A percentile compares a stretch with the other conserved stretches of the same genome.
Evolutionary conservation across 768 basidiomycete species (phyloP).

Genomic region (Kwoniella sp.): DNA sequence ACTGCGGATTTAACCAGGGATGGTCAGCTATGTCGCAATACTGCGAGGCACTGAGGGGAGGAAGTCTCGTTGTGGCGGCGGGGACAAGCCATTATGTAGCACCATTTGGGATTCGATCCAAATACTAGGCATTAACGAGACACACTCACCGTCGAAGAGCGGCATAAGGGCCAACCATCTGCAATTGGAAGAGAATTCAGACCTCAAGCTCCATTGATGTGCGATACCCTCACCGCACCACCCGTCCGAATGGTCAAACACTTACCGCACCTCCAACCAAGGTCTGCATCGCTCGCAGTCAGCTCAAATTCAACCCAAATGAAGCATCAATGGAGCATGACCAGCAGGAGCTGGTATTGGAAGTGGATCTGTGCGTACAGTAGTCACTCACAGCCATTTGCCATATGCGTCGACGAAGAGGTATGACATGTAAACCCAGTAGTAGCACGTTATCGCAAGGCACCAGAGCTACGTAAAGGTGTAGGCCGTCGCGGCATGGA

Average conservation of each 20-base stretch:
- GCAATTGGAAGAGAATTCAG: not conserved
- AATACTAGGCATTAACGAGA: too few relatives aligned
- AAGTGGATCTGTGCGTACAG: too few relatives aligned
- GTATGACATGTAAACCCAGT: conserved; percentile 36
- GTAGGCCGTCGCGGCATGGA: not conserved
- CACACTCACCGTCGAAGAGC: conserved; percentile 12
- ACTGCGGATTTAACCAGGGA: too few relatives aligned
- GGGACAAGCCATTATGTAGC: too few relatives aligned
- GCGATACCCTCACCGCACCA: too few relatives aligned
- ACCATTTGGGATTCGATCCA: too few relatives aligned
- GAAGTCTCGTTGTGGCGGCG: too few relatives aligned
- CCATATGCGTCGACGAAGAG: conserved; percentile 38
- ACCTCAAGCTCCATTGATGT: too few relatives aligned
- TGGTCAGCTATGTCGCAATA: too few relatives aligned
- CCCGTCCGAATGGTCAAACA: not conserved
- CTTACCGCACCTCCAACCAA: conserved; percentile 8
- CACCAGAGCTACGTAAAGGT: conserved; percentile 23
- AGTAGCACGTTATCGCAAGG: conserved; percentile 30
- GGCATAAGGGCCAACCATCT: conserved; percentile 14
- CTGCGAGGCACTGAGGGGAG: too few relatives aligned
- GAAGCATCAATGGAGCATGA: not conserved
- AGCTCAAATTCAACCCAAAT: not conserved
- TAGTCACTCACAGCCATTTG: conserved; percentile 25
- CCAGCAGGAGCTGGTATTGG: too few relatives aligned
- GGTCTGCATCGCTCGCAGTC: not conserved